Conservation (phyloP, 495 filamentous ascomycete species). For the Daldinia concentrica region DNA sequence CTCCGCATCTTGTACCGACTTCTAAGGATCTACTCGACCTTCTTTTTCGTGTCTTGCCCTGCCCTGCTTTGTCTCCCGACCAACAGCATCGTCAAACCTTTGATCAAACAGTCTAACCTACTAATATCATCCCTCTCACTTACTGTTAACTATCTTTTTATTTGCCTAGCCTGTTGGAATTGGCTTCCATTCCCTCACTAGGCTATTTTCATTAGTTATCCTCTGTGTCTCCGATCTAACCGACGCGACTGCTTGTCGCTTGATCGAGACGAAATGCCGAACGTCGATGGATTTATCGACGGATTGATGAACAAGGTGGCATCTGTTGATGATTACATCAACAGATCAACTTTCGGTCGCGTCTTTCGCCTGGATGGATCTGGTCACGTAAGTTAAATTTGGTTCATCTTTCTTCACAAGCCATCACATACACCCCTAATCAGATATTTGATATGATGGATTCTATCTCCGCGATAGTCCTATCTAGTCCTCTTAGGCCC, state of each 20-base stretch:
- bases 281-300: slow-evolving; percentile 21
- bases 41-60: slow-evolving; percentile 19
- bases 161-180: not conserved
- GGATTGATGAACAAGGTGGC: slow-evolving; percentile 25
- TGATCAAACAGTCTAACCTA: not conserved
- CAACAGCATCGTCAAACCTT: slow-evolving; percentile 7
- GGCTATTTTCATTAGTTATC: not conserved
- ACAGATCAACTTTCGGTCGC: slow-evolving; percentile 65
- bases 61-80: slow-evolving; percentile 3
- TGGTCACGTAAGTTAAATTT: slow-evolving; percentile 66
- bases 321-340: slow-evolving; percentile 50
- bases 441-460: not conserved
- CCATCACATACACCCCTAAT: not conserved
- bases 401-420: not conserved
- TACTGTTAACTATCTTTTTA: not conserved
- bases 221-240: slow-evolving; percentile 9
- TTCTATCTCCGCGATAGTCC: slow-evolving; percentile 2
- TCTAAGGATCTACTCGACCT: slow-evolving; percentile 1
- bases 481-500: not conserved
- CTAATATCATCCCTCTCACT: slow-evolving; percentile 7
- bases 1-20: slow-evolving; percentile 5
- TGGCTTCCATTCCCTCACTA: not conserved
- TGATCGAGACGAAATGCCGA: slow-evolving; percentile 23
- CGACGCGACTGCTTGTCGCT: slow-evolving; percentile 15
- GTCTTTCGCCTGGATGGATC: slow-evolving; percentile 77